Evolutionary conservation across 495 filamentous ascomycete species (phyloP), one percentile per base, ranked within the genome.

Genomic region (Chaetomium fimeti): DNA sequence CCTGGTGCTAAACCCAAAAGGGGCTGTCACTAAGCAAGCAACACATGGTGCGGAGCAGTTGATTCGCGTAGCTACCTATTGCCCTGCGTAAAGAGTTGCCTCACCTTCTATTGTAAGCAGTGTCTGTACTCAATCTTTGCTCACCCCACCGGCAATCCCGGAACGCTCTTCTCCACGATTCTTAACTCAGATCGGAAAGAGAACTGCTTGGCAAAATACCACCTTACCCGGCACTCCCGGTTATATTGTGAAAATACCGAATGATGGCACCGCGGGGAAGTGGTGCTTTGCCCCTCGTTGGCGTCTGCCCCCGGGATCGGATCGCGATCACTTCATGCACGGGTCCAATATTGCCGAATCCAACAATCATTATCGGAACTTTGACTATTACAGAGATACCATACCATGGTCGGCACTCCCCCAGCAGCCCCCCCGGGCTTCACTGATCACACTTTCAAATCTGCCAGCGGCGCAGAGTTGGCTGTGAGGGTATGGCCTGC

Each of bases 401-500:
- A 3, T 49, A 54, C 12, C 29, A 60, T 60, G 25, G 57, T 25
- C 20, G 15, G 36, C 43, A 8, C 24, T 36, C 36, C 62, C 0
- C 62, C 38, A 20, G 47, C 58, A 3, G 69, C 64, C 6, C 67
- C 59, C 3, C 54, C 62, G 6, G 66, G 66, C 27, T 72, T 71
- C 28, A 73, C 45, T 15, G 71, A 74, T 56, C 67, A 73, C 60
- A 66, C 27, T 6, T 69, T 73, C 68, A 57, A 11, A 11, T 67
- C 67, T 5, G 8, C 24, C 20, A 63, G 47, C 27, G 68, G 65
- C 59, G 40, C 58, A 8, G 61, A 63, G 29, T 63, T 74, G 8
- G 29, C 24, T 15, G 61, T 74, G 27, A 67, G 67, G 20, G 57
- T 73, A 5, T 72, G 67, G 66, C 69, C 71, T 20, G 71, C 69